These are phyloP conservation scores for Sclerotinia borealis DNA, from an alignment of 2,329 filamentous ascomycete species.

Conservation along the genomic window DNA sequence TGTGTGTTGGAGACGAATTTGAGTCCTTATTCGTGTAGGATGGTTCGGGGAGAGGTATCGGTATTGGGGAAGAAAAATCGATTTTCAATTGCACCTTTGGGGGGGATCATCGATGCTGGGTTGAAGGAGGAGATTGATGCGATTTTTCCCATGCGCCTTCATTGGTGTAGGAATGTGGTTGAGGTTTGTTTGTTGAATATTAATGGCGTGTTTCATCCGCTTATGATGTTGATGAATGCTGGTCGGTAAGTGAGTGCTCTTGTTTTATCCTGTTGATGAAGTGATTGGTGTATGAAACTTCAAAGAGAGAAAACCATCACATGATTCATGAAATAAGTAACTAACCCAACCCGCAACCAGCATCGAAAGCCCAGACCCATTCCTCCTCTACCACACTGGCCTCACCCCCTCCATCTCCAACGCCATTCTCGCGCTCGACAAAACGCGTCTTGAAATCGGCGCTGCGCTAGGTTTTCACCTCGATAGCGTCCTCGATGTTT, in stretches of 20 bases:
- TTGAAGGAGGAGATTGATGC: not conserved
- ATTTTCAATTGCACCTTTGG: not conserved
- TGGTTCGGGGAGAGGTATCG: not conserved
- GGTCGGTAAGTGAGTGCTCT: constrained; percentile 10
- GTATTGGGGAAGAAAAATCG: not conserved
- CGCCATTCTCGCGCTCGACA: constrained; percentile 14
- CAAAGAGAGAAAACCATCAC: too few relatives aligned
- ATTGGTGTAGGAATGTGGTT: constrained; percentile 15
- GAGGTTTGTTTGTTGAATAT: constrained; percentile 18
- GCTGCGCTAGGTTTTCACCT: constrained; percentile 10
- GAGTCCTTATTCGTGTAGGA: not conserved
- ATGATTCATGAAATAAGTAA: too few relatives aligned
- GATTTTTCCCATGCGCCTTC: constrained; percentile 13
- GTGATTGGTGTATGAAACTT: too few relatives aligned
- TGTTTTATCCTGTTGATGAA: too few relatives aligned
- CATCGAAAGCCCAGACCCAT: constrained; percentile 14
- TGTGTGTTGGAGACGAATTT: constrained; percentile 3
- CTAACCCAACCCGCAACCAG: not conserved
- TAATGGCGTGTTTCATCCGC: constrained; percentile 20
- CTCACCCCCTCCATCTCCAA: constrained; percentile 16
- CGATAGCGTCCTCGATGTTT: constrained; percentile 10
- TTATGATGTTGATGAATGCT: constrained; percentile 21
- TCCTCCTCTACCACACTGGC: constrained; percentile 13
- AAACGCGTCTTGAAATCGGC: constrained; percentile 12
- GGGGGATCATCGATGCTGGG: not conserved